Evolutionary conservation across 441 rosid species (phyloP).

Genomic region (Codiaeum variegatum): DNA sequence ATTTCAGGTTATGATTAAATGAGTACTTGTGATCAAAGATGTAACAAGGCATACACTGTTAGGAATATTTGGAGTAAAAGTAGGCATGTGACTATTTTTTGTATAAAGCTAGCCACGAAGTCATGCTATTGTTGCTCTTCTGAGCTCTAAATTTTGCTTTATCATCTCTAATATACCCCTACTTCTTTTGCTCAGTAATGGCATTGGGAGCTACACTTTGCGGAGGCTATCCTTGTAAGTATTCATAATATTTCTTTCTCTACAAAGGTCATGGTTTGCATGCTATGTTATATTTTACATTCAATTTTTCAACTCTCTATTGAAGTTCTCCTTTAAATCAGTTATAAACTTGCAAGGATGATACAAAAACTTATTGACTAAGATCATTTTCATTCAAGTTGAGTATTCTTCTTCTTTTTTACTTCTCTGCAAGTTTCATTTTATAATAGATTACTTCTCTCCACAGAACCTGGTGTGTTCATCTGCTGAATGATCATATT

Average conservation of each 20-base stretch:
- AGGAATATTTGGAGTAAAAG: slow-evolving; percentile 55
- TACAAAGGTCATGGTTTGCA: slow-evolving; percentile 2
- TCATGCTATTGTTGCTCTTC: no score
- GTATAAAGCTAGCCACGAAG: no score
- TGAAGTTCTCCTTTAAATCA: slow-evolving; percentile 8
- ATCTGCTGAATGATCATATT: not conserved
- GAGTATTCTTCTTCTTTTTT: no score
- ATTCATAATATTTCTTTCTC: slow-evolving; percentile 7
- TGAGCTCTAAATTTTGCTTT: no score
- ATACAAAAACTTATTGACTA: no score
- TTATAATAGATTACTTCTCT: no score
- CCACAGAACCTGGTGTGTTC: slow-evolving; percentile 55
- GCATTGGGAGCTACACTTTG: slow-evolving; percentile 23
- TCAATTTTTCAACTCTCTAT: no score
- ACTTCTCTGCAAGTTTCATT: no score
- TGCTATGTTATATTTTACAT: not conserved
- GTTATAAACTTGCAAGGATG: slow-evolving; percentile 19
- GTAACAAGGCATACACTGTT: slow-evolving; percentile 51
- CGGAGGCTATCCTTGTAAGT: slow-evolving; percentile 57
- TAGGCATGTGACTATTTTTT: no score
- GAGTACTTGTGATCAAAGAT: slow-evolving; percentile 56
- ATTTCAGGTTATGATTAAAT: not conserved
- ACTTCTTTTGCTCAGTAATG: no score
- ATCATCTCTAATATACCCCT: no score
- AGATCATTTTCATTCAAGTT: no score